phyloP scores from a whole-genome alignment of 2,329 filamentous ascomycete genomes.

The Plenodomus tracheiphilus region DNA sequence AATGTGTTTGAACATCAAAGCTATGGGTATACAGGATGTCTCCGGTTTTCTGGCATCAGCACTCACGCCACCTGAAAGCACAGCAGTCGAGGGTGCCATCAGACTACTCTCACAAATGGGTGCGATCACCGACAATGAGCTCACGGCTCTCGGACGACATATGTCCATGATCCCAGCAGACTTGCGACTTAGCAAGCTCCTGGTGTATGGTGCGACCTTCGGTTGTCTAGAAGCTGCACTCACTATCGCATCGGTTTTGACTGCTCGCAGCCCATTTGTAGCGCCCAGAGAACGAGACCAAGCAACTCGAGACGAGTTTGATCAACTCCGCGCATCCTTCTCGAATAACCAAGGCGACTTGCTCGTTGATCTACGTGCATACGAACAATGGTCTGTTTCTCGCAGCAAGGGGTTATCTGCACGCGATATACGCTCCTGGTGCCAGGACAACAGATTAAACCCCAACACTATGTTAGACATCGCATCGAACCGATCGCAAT shows the following conservation, averaged over 20 bases:
- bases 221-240: constrained; percentile 87
- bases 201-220: constrained; percentile 94
- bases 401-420: constrained; percentile 58
- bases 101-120: constrained; percentile 81
- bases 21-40: constrained; percentile 89
- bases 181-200: constrained; percentile 87
- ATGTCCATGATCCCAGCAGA: constrained; percentile 95
- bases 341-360: constrained; percentile 81
- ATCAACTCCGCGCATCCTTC: constrained; percentile 75
- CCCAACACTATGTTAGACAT: constrained; percentile 86
- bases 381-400: constrained; percentile 77
- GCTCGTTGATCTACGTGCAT: constrained; percentile 82
- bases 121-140: constrained; percentile 79
- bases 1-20: constrained; percentile 88
- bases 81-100: constrained; percentile 85
- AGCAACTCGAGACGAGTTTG: constrained; percentile 79
- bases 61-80: constrained; percentile 82
- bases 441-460: constrained; percentile 82
- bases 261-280: constrained; percentile 82
- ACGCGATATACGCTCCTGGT: constrained; percentile 73
- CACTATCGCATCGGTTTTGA: constrained; percentile 90
- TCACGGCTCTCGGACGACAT: constrained; percentile 90
- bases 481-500: constrained; percentile 81
- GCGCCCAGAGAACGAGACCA: constrained; percentile 82
- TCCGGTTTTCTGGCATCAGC: constrained; percentile 80